Evolutionary conservation across 768 basidiomycete genomes (phyloP).

Genomic region (Asterophora lycoperdoides): DNA sequence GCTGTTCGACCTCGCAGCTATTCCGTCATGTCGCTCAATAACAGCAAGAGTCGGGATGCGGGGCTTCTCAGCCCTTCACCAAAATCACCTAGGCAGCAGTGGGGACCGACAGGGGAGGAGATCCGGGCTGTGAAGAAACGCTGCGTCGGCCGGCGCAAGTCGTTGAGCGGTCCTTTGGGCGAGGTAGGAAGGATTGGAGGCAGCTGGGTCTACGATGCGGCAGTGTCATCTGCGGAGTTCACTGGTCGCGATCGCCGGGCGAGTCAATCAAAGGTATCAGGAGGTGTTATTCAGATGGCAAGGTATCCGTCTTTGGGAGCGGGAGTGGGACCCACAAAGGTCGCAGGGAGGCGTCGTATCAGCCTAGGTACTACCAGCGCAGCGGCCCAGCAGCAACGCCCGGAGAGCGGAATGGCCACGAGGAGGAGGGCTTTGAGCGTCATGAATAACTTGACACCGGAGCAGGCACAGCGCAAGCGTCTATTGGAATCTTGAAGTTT

Average conservation of each 20-base stretch:
- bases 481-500: slow-evolving; percentile 8
- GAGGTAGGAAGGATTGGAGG: slow-evolving; percentile 20
- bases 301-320: slow-evolving; percentile 1
- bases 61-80: not conserved
- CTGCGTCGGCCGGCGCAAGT: slow-evolving; percentile 49
- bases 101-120: slow-evolving; percentile 17
- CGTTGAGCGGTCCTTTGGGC: slow-evolving; percentile 31
- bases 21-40: slow-evolving; percentile 22
- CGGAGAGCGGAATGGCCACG: not conserved
- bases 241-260: slow-evolving; percentile 1
- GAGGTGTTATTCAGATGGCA: not conserved
- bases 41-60: slow-evolving; percentile 16
- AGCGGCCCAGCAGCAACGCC: not conserved
- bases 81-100: slow-evolving; percentile 10
- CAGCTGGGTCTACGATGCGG: slow-evolving; percentile 50
- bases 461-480: slow-evolving; percentile 15
- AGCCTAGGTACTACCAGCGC: slow-evolving; percentile 12
- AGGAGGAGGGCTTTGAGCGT: slow-evolving; percentile 18
- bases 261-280: not conserved
- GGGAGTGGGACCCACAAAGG: not conserved
- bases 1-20: slow-evolving; percentile 30
- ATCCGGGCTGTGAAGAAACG: slow-evolving; percentile 49
- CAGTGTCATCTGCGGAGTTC: slow-evolving; percentile 39
- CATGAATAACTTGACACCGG: slow-evolving; percentile 8
- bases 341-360: slow-evolving; percentile 13